Evolutionary conservation across 306 rosid species (phyloP), one percentile per base, ranked within the genome.

Genomic region (Albizia julibrissin): DNA sequence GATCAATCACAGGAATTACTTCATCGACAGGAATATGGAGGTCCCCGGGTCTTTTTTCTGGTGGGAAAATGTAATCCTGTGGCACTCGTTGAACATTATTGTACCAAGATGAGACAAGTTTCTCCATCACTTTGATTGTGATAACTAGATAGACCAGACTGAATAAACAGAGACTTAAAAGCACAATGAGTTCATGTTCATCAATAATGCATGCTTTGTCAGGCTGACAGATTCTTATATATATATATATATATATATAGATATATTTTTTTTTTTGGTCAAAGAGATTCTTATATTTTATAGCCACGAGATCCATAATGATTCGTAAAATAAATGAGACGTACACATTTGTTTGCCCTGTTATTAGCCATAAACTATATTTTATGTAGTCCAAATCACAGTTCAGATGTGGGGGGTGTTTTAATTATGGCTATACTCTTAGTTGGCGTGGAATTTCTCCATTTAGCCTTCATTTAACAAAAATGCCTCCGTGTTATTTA

Each of bases 1-100:
- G 75, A 26, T 74, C 70, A n/a, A 43, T 81, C 76, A 42, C 71
- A 8, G 80, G 49, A 69, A 68, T 67, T 34, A 16, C 61, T 72
- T 42, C 14, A 58, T 27, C 8, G 16, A 74, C 37, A 21, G 73
- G 64, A 34, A 65, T 27, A 34, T 6, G 29, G 33, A 74, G 19
- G 47, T 21, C 18, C 44, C 66, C 78, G 5, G 65, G 66, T 74
- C 67, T 74, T 74, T 31, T 50, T 52, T 74, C 78, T 56, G 68
- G 79, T 12, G 79, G 79, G 8, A 75, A n/a, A 21, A 75, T 56
- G 68, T 75, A 75, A 3, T 54, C 34, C 69, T 56, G 34, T 0
- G 79, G 68, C 50, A 75, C 27, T 29, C n/a, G 1, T 44, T 27
- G 26, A 3, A 18, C 73, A 65, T 37, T 6, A 64, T 44, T 29